Evolutionary conservation across 208 protist species (phyloP).

Genomic region (Leishmania tropica): DNA sequence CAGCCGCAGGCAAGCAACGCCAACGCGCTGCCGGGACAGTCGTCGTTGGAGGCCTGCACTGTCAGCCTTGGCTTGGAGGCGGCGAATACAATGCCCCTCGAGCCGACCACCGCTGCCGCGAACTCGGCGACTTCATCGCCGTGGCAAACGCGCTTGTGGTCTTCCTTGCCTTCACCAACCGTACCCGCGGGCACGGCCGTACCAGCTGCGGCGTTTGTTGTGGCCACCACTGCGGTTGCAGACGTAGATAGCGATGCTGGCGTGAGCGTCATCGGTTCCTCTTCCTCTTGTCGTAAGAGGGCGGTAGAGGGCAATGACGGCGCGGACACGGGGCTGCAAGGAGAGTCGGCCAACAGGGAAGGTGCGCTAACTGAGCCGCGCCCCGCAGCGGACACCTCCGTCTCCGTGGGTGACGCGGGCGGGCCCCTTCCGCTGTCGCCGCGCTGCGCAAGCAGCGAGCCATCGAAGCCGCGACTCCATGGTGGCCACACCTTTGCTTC

Average conservation of each 20-base stretch:
- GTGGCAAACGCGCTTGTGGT: not conserved
- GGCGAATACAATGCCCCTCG: not conserved
- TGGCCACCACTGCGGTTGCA: not conserved
- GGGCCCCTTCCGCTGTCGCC: conserved; percentile 1
- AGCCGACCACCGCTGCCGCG: not conserved
- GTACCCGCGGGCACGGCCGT: not conserved
- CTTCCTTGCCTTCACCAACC: not conserved
- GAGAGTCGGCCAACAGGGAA: not conserved
- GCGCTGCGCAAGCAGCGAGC: not conserved
- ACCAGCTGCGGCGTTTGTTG: not conserved
- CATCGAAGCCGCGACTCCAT: conserved; percentile 1
- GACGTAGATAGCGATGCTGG: not conserved
- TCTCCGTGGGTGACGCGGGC: not conserved
- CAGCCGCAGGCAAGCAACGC: not conserved
- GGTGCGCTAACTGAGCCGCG: not conserved
- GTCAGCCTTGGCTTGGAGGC: not conserved
- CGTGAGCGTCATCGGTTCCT: not conserved
- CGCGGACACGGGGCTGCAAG: not conserved
- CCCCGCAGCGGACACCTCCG: not conserved
- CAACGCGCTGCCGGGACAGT: not conserved
- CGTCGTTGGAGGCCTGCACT: not conserved
- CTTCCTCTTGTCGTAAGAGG: not conserved
- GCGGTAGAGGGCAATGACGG: not conserved
- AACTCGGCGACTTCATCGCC: not conserved
- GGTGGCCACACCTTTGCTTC: not conserved